A percentile compares a stretch with the other conserved stretches of the same genome.
Evolutionary conservation across 192 early-diverging fungal genomes (phyloP).

Genomic region (Pecoramyces ruminantium): DNA sequence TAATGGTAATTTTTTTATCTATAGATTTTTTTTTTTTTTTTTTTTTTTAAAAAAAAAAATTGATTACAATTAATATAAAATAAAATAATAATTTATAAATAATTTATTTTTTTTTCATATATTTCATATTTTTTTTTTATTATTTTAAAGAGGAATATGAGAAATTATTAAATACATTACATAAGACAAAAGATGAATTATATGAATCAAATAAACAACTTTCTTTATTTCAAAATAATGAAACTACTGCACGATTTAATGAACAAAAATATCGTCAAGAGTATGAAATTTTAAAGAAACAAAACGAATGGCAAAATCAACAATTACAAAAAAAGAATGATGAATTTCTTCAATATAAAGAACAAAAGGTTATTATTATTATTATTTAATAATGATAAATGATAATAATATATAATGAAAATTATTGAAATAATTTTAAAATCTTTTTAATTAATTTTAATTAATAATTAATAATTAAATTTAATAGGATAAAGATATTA

Average conservation of each 20-base stretch:
- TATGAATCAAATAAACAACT: not conserved
- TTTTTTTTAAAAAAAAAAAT: too few relatives aligned
- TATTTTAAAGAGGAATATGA: not conserved
- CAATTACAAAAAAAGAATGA: not conserved
- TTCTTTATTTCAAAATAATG: not conserved
- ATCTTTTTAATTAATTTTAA: too few relatives aligned
- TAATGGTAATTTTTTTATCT: not conserved
- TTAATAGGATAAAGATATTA: not conserved
- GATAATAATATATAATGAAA: too few relatives aligned
- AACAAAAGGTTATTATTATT: too few relatives aligned
- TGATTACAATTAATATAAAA: too few relatives aligned
- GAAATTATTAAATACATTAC: not conserved
- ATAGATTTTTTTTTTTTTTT: too few relatives aligned
- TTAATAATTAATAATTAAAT: too few relatives aligned
- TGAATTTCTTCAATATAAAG: not conserved
- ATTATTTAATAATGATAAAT: too few relatives aligned
- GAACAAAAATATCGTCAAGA: not conserved
- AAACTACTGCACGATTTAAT: not conserved
- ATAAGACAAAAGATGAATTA: not conserved
- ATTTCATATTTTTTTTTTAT: not conserved
- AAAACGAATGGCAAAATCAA: not conserved
- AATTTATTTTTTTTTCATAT: too few relatives aligned
- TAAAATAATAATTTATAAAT: too few relatives aligned
- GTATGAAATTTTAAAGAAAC: not conserved
- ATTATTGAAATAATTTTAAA: too few relatives aligned